Evolutionary conservation across 768 basidiomycete species (phyloP), one percentile per base, ranked within the genome.

Genomic region (Hemileccinum rubropunctum): DNA sequence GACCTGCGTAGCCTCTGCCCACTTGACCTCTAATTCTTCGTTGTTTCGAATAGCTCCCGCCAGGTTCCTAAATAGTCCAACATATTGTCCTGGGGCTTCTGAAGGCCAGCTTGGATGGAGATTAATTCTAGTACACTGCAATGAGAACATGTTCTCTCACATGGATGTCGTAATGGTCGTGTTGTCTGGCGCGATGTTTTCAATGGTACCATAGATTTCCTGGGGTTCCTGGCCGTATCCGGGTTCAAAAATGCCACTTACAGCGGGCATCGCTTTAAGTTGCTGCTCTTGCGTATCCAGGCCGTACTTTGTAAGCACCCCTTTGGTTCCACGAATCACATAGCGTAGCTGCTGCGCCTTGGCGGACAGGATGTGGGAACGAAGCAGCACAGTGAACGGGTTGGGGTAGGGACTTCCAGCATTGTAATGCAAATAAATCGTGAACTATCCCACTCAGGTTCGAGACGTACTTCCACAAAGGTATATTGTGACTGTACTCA

Each of bases 241-340:
- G 4, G 67, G 52, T 39, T 72, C 71, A 53, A 77, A 62, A 35
- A 81, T 80, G 11, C 66, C 72, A 14, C 59, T 64, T 21, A 81
- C 79, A 5, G 71, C 66, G 9, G 76, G 60, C 43, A 83, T 79
- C 11, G 64, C 73, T 60, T 82, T 83, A 43, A 91, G 77, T 55
- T 88, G 84, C 45, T 82, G 81, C 68, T 93, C 91, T 62, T 94
- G 91, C 3, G 81, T 70, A 65, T 92, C 91, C 18, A 89, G 64
- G 6, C 90, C 90, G 59, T 76, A 79, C 67, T 95, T 94, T 50
- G 77, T 73, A 68, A 78, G 92, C 3, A 82, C 79, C 23, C 88
- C 90, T 52, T 76, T 75, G 20, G 81, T 81, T 36, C 90, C 89
- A 46, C 85, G 82, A 52, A 91, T 77, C 36, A 79, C 61, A 65